These are phyloP conservation scores for Macrotyloma uniflorum DNA, from an alignment of 306 rosid genomes.

Conservation along the genomic window DNA sequence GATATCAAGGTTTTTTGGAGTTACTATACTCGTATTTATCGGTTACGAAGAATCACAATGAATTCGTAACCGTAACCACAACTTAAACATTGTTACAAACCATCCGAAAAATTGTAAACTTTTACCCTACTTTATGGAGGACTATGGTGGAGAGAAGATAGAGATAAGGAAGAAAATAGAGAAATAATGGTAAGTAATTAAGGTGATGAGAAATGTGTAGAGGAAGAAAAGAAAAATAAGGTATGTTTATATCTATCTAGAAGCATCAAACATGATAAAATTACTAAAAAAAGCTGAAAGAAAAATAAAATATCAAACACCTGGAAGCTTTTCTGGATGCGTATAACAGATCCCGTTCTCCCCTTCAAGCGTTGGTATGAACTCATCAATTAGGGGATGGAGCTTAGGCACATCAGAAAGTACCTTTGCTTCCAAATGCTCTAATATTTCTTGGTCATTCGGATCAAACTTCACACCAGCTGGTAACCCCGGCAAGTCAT, in stretches of 20 bases:
- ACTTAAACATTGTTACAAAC: background rate
- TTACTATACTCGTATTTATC: background rate
- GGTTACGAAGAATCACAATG: background rate
- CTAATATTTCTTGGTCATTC: slow-evolving; percentile 73
- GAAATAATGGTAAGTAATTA: background rate
- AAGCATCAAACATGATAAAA: background rate
- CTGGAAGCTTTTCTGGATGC: slow-evolving; percentile 89
- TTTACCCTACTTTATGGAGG: background rate
- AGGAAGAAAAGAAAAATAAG: too few species aligned
- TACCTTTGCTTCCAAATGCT: slow-evolving; percentile 80
- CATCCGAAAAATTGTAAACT: background rate
- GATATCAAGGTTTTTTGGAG: background rate
- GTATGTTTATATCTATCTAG: too few species aligned
- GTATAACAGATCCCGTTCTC: slow-evolving; percentile 92
- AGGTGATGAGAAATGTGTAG: background rate
- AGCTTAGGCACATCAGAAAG: slow-evolving; percentile 56
- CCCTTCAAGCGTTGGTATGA: slow-evolving; percentile 82
- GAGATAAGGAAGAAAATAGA: background rate
- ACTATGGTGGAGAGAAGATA: background rate
- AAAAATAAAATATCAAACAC: slow-evolving; percentile 32
- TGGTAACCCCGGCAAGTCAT: slow-evolving; percentile 77
- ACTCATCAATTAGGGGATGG: slow-evolving; percentile 83
- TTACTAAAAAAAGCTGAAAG: background rate
- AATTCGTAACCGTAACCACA: background rate
- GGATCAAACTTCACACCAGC: slow-evolving; percentile 91